phyloP scores from a whole-genome alignment of 768 basidiomycete genomes.

The Inosperma sp. region DNA sequence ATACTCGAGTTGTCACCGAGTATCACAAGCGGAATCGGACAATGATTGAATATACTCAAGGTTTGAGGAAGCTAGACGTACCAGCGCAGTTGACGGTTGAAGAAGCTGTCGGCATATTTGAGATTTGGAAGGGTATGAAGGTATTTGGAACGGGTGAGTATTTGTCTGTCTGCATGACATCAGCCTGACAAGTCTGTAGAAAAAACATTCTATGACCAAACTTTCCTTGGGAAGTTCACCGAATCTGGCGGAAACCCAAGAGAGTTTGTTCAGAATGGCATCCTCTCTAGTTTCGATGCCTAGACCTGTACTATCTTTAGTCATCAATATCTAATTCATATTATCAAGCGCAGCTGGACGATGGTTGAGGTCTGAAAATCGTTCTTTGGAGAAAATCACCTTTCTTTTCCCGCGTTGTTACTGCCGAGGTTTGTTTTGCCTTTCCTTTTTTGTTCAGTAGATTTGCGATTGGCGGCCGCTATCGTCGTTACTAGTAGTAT shows the following conservation, averaged over 20 bases:
- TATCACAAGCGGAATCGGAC: conserved; percentile 52
- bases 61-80: conserved; percentile 35
- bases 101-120: conserved; percentile 74
- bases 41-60: conserved; percentile 50
- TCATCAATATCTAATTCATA: too few species aligned
- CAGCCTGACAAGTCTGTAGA: conserved; percentile 20
- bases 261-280: conserved; percentile 69
- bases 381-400: too few species aligned
- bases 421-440: too few species aligned
- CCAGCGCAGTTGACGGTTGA: conserved; percentile 55
- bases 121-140: conserved; percentile 64
- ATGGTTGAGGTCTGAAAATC: too few species aligned
- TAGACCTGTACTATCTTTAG: too few species aligned
- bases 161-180: conserved; percentile 1
- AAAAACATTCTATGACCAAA: conserved; percentile 48
- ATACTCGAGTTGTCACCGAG: conserved; percentile 37
- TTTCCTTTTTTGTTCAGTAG: too few species aligned
- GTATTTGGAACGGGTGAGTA: conserved; percentile 26
- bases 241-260: conserved; percentile 76
- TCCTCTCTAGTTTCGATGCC: conserved; percentile 34
- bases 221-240: conserved; percentile 74
- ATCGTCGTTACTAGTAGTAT: too few species aligned
- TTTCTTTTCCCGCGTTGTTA: too few species aligned
- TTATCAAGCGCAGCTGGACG: too few species aligned
- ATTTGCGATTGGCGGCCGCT: too few species aligned